Conservation (phyloP, 2,329 filamentous ascomycete species). For the Alternaria longipes region DNA sequence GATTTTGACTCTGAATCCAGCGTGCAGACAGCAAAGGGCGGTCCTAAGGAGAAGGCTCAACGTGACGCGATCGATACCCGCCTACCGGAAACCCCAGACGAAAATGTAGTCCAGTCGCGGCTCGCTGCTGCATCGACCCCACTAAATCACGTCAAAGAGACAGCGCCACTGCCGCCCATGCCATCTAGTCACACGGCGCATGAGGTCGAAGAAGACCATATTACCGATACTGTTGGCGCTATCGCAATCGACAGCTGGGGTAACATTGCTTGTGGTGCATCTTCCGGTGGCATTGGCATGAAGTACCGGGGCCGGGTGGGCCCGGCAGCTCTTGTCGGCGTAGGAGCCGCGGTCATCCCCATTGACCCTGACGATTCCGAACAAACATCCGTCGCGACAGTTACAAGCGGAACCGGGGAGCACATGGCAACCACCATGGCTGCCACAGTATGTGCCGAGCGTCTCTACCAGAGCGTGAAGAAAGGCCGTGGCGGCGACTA, state of each 20-base stretch:
- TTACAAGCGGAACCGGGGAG: conserved; percentile 94
- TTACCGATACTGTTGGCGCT: conserved; percentile 95
- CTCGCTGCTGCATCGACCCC: conserved; percentile 18
- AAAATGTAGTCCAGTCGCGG: conserved; percentile 4
- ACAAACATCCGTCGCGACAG: conserved; percentile 76
- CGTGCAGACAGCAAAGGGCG: conserved; percentile 34
- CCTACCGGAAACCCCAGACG: conserved; percentile 13
- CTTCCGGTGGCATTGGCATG: conserved; percentile 98
- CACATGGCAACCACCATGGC: conserved; percentile 98
- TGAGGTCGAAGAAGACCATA: conserved; percentile 61
- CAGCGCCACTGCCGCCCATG: conserved; percentile 14
- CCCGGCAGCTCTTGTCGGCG: conserved; percentile 89
- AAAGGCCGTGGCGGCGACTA: conserved; percentile 69
- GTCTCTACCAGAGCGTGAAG: conserved; percentile 77
- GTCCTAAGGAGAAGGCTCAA: conserved; percentile 23
- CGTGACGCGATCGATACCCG: conserved; percentile 10
- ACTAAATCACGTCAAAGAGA: conserved; percentile 24
- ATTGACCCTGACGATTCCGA: conserved; percentile 74
- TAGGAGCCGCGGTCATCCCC: conserved; percentile 91
- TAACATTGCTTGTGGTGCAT: conserved; percentile 91
- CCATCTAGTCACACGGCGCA: conserved; percentile 6
- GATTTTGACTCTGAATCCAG: conserved; percentile 40
- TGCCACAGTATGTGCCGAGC: conserved; percentile 83
- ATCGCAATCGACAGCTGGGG: conserved; percentile 89
- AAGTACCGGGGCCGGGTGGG: conserved; percentile 92